phyloP scores from a whole-genome alignment of 2,329 filamentous ascomycete species.

The Davidsoniella virescens region DNA sequence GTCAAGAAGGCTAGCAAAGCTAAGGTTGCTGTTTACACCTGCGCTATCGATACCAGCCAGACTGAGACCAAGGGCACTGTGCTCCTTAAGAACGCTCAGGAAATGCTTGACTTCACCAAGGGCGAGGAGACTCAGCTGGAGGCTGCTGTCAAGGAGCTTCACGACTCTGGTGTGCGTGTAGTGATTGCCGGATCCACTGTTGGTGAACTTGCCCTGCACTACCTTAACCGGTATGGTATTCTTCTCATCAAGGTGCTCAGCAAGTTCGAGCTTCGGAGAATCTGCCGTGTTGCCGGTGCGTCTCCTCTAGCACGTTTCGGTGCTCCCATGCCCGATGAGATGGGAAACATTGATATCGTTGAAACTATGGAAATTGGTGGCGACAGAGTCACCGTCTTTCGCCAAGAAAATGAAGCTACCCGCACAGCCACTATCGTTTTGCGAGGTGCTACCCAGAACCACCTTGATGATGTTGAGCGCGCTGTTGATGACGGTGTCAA shows the following conservation, averaged over 20 bases:
- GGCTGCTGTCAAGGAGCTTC: slow-evolving; percentile 79
- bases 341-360: slow-evolving; percentile 85
- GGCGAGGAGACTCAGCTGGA: slow-evolving; percentile 91
- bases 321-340: slow-evolving; percentile 99
- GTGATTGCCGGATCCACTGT: slow-evolving; percentile 86
- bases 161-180: slow-evolving; percentile 85
- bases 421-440: slow-evolving; percentile 89
- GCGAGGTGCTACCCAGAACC: slow-evolving; percentile 91
- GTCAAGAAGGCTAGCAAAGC: slow-evolving; percentile 85
- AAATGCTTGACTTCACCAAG: slow-evolving; percentile 97
- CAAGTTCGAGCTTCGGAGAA: slow-evolving; percentile 89
- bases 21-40: slow-evolving; percentile 94
- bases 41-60: slow-evolving; percentile 85
- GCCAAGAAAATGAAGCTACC: slow-evolving; percentile 85
- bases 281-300: slow-evolving; percentile 91
- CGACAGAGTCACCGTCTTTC: slow-evolving; percentile 94
- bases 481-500: slow-evolving; percentile 97
- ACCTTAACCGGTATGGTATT: slow-evolving; percentile 93
- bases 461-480: slow-evolving; percentile 90
- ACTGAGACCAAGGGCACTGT: slow-evolving; percentile 99
- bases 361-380: slow-evolving; percentile 97
- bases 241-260: slow-evolving; percentile 92
- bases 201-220: slow-evolving; percentile 90
- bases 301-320: slow-evolving; percentile 91
- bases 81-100: slow-evolving; percentile 87